Base-by-base conservation (phyloP, 2,329 filamentous ascomycete genomes). In the Aureobasidium sp. region DNA sequence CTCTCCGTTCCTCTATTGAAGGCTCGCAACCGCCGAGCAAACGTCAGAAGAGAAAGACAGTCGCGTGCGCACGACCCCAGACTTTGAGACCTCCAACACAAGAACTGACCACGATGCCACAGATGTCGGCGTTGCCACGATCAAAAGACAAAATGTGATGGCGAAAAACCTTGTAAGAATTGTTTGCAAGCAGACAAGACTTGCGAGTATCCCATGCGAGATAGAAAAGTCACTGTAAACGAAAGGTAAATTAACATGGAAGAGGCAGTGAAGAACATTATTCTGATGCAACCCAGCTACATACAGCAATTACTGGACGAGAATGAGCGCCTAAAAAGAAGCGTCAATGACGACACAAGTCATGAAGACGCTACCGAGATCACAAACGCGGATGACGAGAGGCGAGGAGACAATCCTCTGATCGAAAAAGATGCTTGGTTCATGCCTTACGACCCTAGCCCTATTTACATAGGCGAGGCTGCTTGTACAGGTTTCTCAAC, bases 401-500 rank as follows among this genome's bases (percentile, higher is more conserved):
- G 71, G 58, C 62, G 68, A 13, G 66, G 67, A 32, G 66, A 67
- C 8, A 75, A 74, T 50, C 73, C 73, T 21, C 64, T 74, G n/a
- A 65, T 75, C 9, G 69, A 71, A 45, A 71, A 75, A 4, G 67
- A 71, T 21, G 68, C 72, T 5, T 75, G 73, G 73, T 75, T 75
- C 59, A 64, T 72, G 16, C 67, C 69, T 5, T 65, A 72, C 57
- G 55, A 63, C 36, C 58, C 57, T n/a, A 69, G 70, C 27, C 73
- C 73, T 8, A 72, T 75, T 6, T 70, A 73, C 57, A 71, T 75
- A 45, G 70, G 69, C 13, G 72, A 75, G 59, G 73, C 73, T 13
- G 71, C 73, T 13, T 73, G 73, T 62, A 70, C 73, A 9, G 73
- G 72, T 1, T 75, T 75, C 65, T 71, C 72, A 29, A 75, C 73